Evolutionary conservation across 228 moss, liverwort and hornwort species (phyloP).

Genomic region (Sphagnum magellanicum): DNA sequence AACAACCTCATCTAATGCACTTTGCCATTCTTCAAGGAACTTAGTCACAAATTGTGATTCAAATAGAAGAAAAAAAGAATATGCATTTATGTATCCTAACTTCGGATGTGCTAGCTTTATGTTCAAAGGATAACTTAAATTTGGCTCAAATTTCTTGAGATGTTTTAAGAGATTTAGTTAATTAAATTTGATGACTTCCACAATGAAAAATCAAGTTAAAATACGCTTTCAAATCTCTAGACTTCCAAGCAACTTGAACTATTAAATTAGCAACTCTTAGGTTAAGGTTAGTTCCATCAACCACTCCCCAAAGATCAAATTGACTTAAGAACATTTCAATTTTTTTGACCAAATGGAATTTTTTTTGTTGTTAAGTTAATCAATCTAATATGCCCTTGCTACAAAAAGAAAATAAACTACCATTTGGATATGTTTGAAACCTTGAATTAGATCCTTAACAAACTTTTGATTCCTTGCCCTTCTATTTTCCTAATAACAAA

Average conservation of each 20-base stretch:
- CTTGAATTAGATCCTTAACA: no score
- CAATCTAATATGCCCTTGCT: no score
- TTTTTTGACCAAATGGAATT: no score
- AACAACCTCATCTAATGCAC: neutral
- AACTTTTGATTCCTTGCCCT: no score
- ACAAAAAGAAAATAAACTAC: no score
- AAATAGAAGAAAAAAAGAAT: neutral
- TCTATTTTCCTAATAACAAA: no score
- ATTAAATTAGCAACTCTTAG: neutral
- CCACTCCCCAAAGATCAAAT: neutral
- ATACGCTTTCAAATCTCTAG: neutral
- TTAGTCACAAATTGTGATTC: no score
- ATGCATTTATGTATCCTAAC: neutral
- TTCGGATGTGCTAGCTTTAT: neutral
- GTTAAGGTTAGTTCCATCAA: neutral
- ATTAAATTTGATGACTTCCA: neutral
- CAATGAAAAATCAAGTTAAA: neutral
- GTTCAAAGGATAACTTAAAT: neutral
- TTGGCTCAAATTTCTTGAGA: neutral
- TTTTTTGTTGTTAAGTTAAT: no score
- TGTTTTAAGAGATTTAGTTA: neutral
- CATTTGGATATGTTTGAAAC: no score
- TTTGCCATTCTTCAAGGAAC: neutral
- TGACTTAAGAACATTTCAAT: no score
- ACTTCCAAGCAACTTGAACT: neutral